phyloP scores from a whole-genome alignment of 108 stramenopile genomes.

The Nitzschia inconspicua region DNA sequence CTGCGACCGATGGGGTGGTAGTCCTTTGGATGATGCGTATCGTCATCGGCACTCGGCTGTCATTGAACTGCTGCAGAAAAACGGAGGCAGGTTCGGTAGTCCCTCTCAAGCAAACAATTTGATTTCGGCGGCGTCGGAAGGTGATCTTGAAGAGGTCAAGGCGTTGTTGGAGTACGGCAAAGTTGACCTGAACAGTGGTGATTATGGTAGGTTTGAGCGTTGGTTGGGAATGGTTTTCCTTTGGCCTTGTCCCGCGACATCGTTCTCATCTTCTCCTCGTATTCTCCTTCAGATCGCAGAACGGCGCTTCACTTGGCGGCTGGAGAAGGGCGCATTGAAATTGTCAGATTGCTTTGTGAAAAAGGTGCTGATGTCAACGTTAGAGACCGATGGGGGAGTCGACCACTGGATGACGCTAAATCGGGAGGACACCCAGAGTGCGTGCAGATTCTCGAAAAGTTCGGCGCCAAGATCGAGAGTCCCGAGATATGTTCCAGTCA shows the following conservation, averaged over 20 bases:
- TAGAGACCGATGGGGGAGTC: conserved; percentile 70
- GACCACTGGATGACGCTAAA: conserved; percentile 71
- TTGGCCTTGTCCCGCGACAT: too few relatives aligned
- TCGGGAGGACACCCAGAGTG: conserved; percentile 26
- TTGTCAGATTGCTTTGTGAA: conserved; percentile 53
- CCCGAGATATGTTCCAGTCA: conserved; percentile 7
- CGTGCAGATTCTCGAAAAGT: conserved; percentile 35
- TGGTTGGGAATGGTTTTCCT: too few relatives aligned
- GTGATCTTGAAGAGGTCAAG: conserved; percentile 64
- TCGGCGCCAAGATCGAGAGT: conserved; percentile 30
- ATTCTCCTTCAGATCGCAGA: too few relatives aligned
- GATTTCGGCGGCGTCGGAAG: conserved; percentile 59
- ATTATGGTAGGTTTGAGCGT: conserved; percentile 86
- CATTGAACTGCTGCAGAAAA: conserved; percentile 35
- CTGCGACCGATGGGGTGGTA: conserved; percentile 71
- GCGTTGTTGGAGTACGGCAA: conserved; percentile 38
- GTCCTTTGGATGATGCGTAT: conserved; percentile 73
- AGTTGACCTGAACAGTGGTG: conserved; percentile 57
- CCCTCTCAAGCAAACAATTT: conserved; percentile 48
- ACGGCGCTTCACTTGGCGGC: conserved; percentile 79
- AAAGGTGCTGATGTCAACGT: conserved; percentile 69
- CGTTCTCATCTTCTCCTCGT: too few relatives aligned
- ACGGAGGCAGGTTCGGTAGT: conserved; percentile 57
- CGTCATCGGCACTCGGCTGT: conserved; percentile 58
- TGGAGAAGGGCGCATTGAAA: conserved; percentile 51